Conservation (phyloP, 1,284 basidiomycete genomes). For the Cutaneotrichosporon mucoides region DNA sequence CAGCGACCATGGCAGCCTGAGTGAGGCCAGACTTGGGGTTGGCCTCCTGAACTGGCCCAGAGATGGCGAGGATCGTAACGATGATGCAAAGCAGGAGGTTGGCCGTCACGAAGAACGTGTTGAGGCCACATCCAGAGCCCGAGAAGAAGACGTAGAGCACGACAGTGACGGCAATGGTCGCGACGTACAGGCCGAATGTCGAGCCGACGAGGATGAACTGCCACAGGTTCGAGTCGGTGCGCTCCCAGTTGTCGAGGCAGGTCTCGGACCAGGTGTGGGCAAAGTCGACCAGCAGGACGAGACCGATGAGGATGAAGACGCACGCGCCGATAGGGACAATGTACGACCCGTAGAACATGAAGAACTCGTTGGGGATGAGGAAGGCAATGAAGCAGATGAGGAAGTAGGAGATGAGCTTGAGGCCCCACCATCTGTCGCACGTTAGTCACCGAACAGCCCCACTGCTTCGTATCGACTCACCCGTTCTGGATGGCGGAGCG, state of each 20-base stretch:
- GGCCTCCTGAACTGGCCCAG: conserved; percentile 82
- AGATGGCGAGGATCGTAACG: conserved; percentile 77
- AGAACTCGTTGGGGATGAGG: conserved; percentile 58
- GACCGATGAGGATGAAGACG: conserved; percentile 89
- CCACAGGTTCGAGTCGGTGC: conserved; percentile 81
- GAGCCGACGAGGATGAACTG: conserved; percentile 93
- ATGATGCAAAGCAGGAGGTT: conserved; percentile 78
- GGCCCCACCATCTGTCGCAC: conserved; percentile 86
- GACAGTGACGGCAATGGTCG: conserved; percentile 75
- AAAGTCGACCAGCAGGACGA: conserved; percentile 97
- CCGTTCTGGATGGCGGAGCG: conserved; percentile 96
- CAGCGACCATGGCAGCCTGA: conserved; percentile 93
- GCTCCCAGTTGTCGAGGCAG: conserved; percentile 93
- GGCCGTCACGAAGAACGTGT: conserved; percentile 89
- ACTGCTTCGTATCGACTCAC: conserved; percentile 57
- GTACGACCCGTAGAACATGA: conserved; percentile 76
- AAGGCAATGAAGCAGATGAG: conserved; percentile 85
- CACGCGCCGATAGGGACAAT: conserved; percentile 85
- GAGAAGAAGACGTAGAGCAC: conserved; percentile 92
- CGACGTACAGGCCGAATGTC: conserved; percentile 82
- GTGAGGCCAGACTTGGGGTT: conserved; percentile 94
- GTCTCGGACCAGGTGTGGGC: conserved; percentile 98
- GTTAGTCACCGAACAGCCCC: neutral
- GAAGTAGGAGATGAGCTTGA: conserved; percentile 83
- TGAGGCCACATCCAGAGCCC: conserved; percentile 77